Percentiles rank a stretch among this genome's conserved stretches.
Evolutionary conservation across 306 rosid species (phyloP).

Genomic region (Prunus dulcis): DNA sequence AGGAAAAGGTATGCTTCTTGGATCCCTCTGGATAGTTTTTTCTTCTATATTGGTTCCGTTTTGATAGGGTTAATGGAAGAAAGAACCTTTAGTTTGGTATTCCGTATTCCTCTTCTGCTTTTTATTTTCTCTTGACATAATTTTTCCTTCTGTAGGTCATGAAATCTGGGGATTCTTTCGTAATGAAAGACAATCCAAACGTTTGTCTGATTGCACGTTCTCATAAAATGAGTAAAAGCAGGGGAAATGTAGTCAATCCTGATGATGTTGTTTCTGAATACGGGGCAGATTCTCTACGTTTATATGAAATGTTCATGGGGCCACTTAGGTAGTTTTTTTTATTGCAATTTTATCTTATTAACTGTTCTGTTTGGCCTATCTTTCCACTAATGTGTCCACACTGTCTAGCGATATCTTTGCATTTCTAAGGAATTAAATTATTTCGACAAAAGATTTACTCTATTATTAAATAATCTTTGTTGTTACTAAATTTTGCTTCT

Average conservation of each 20-base stretch:
- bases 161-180: constrained; percentile 81
- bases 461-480: constrained; percentile 12
- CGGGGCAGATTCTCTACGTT: constrained; percentile 96
- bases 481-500: constrained; percentile 16
- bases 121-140: constrained; percentile 6
- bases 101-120: constrained; percentile 10
- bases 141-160: constrained; percentile 48
- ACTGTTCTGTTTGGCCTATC: constrained; percentile 10
- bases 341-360: constrained; percentile 2
- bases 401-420: not conserved
- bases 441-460: not conserved
- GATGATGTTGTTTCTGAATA: constrained; percentile 90
- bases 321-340: constrained; percentile 70
- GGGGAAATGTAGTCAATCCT: constrained; percentile 95
- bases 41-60: constrained; percentile 8
- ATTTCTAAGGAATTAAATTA: constrained; percentile 3
- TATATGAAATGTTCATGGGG: constrained; percentile 99
- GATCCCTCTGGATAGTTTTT: constrained; percentile 15
- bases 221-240: constrained; percentile 96
- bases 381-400: not conserved
- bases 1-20: constrained; percentile 59
- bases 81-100: not conserved
- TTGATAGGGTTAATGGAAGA: not conserved
- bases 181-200: constrained; percentile 76
- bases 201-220: constrained; percentile 74